Evolutionary conservation across 352 stramenopile genomes (phyloP).

Genomic region (Globisporangium radiosum): DNA sequence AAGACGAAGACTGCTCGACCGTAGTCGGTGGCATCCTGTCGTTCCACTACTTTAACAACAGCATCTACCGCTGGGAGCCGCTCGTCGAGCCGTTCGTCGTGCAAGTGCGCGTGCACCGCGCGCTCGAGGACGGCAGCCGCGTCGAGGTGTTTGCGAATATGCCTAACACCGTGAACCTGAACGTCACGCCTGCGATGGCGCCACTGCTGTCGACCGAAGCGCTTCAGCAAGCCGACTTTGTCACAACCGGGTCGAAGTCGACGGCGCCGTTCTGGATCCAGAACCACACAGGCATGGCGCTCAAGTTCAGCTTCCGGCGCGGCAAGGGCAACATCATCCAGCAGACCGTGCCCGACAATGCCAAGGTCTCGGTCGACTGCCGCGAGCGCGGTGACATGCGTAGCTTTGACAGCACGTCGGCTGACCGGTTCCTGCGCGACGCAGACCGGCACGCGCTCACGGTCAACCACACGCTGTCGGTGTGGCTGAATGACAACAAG

Average conservation of each 20-base stretch:
- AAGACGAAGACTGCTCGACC: constrained; percentile 80
- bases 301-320: constrained; percentile 86
- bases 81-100: constrained; percentile 78
- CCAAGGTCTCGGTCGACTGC: constrained; percentile 78
- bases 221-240: constrained; percentile 78
- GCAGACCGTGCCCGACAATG: constrained; percentile 55
- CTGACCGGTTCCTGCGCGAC: constrained; percentile 70
- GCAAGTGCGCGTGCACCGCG: constrained; percentile 67
- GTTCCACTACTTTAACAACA: constrained; percentile 90
- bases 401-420: constrained; percentile 79
- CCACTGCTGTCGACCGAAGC: constrained; percentile 74
- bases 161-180: constrained; percentile 83
- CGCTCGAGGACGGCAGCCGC: constrained; percentile 60
- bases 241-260: constrained; percentile 81
- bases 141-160: constrained; percentile 80
- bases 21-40: constrained; percentile 70
- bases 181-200: constrained; percentile 84
- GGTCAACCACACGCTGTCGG: constrained; percentile 84
- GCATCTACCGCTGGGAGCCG: constrained; percentile 87
- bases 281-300: constrained; percentile 74
- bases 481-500: constrained; percentile 81
- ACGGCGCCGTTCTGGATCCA: constrained; percentile 87
- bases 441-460: constrained; percentile 67
- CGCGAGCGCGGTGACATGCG: constrained; percentile 81
- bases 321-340: constrained; percentile 76